These are phyloP conservation scores for Chaetomium tenue DNA, from an alignment of 495 filamentous ascomycete species.

Conservation along the genomic window DNA sequence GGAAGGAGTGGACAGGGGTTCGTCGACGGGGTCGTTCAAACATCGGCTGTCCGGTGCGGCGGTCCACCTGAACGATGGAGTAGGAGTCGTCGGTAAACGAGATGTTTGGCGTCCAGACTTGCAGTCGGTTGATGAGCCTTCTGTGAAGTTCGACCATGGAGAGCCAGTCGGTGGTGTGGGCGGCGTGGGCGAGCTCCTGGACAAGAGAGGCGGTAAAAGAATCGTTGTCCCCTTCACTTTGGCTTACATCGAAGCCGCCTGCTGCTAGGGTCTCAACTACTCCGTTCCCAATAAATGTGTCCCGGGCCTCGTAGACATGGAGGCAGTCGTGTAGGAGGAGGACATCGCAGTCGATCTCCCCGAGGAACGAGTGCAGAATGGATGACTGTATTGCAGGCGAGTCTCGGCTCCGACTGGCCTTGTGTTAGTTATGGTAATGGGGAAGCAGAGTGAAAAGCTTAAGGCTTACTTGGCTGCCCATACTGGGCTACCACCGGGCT, in stretches of 20 bases:
- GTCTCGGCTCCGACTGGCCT: conserved; percentile 17
- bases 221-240: conserved; percentile 22
- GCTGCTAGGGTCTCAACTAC: conserved; percentile 35
- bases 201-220: conserved; percentile 35
- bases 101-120: conserved; percentile 17
- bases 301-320: conserved; percentile 19
- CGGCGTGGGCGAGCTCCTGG: conserved; percentile 28
- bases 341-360: conserved; percentile 27
- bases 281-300: conserved; percentile 10
- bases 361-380: conserved; percentile 26
- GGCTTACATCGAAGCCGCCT: conserved; percentile 28
- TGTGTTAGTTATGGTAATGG: not conserved
- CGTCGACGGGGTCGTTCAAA: conserved; percentile 18
- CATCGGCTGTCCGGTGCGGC: conserved; percentile 16
- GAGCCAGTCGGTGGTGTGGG: conserved; percentile 23
- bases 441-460: not conserved
- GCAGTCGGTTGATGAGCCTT: conserved; percentile 27
- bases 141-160: conserved; percentile 30
- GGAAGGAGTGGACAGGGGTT: conserved; percentile 19
- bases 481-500: conserved; percentile 21
- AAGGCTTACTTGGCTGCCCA: conserved; percentile 27
- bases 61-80: conserved; percentile 19
- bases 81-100: conserved; percentile 19
- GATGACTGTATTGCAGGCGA: conserved; percentile 27
- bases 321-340: conserved; percentile 31